phyloP scores from a whole-genome alignment of 106 monocot species.

The Agapanthus africanus region DNA sequence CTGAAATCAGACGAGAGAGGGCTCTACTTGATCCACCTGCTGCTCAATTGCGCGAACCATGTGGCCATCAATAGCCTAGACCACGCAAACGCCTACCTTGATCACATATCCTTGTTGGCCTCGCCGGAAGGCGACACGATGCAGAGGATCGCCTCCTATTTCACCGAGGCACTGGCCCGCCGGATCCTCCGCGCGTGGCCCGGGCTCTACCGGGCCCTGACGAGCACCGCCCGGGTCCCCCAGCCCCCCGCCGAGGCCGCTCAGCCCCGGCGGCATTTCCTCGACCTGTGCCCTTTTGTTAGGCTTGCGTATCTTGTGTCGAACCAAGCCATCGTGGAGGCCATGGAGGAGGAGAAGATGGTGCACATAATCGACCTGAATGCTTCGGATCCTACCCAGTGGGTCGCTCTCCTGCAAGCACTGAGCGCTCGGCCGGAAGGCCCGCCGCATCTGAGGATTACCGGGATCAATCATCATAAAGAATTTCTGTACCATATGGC shows the following conservation, averaged over 20 bases:
- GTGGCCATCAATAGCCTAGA: constrained; percentile 41
- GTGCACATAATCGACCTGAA: constrained; percentile 50
- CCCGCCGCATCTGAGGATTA: constrained; percentile 61
- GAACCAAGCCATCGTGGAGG: constrained; percentile 49
- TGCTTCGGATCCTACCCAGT: constrained; percentile 32
- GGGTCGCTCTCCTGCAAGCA: constrained; percentile 34
- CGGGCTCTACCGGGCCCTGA: constrained; percentile 39
- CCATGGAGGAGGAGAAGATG: constrained; percentile 38
- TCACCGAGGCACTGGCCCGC: constrained; percentile 57
- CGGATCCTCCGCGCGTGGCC: constrained; percentile 34
- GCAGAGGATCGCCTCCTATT: constrained; percentile 63
- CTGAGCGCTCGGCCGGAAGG: constrained; percentile 27
- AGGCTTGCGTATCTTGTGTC: constrained; percentile 29
- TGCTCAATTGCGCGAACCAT: constrained; percentile 60
- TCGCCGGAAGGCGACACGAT: constrained; percentile 63
- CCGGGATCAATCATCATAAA: constrained; percentile 34
- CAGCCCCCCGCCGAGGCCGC: not conserved
- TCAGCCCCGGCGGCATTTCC: constrained; percentile 21
- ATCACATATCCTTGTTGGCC: constrained; percentile 50
- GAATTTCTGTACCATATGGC: constrained; percentile 32
- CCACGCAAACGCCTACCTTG: constrained; percentile 41
- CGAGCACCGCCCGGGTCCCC: constrained; percentile 13
- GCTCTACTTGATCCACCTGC: constrained; percentile 63
- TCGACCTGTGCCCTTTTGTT: constrained; percentile 47
- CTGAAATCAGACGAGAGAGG: constrained; percentile 65